Conservation (phyloP, 441 rosid genomes). For the Arabidopsis hybrid region DNA sequence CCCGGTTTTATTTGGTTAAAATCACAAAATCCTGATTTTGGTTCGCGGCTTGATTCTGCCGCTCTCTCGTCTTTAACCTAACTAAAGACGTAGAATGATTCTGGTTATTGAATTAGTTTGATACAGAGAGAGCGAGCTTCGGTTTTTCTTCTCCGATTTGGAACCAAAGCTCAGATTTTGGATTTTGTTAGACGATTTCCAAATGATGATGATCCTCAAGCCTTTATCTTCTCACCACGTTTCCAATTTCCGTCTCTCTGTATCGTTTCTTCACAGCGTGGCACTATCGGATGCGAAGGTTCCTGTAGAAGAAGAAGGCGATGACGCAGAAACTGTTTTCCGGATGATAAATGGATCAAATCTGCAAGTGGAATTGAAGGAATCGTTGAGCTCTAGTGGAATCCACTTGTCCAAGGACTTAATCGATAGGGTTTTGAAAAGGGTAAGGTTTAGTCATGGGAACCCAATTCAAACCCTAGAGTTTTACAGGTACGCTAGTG, state of each 20-base stretch:
- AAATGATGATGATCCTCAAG: conserved; percentile 29
- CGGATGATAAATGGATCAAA: conserved; percentile 57
- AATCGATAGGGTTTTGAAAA: conserved; percentile 74
- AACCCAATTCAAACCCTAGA: conserved; percentile 79
- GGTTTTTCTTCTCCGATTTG: background rate
- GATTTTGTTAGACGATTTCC: background rate
- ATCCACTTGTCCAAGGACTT: conserved; percentile 70
- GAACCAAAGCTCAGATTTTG: conserved; percentile 8
- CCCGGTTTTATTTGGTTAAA: too few relatives aligned
- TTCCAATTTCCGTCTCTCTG: conserved; percentile 29
- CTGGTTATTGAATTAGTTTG: background rate
- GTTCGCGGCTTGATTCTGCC: too few relatives aligned
- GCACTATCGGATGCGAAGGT: conserved; percentile 30
- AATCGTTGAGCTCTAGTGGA: conserved; percentile 56
- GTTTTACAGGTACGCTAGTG: conserved; percentile 57
- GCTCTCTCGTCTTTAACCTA: too few relatives aligned
- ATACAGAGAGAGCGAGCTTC: background rate
- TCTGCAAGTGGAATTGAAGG: conserved; percentile 49
- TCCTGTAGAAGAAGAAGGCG: conserved; percentile 41
- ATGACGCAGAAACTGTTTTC: conserved; percentile 56
- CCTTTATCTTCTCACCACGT: conserved; percentile 15
- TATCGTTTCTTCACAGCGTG: conserved; percentile 31
- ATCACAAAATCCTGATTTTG: too few relatives aligned
- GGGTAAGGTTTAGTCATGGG: conserved; percentile 83
- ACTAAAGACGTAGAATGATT: background rate